Evolutionary conservation across 2,329 filamentous ascomycete genomes (phyloP), one percentile per base, ranked within the genome.

Genomic region (Verticillium nonalfalfae): DNA sequence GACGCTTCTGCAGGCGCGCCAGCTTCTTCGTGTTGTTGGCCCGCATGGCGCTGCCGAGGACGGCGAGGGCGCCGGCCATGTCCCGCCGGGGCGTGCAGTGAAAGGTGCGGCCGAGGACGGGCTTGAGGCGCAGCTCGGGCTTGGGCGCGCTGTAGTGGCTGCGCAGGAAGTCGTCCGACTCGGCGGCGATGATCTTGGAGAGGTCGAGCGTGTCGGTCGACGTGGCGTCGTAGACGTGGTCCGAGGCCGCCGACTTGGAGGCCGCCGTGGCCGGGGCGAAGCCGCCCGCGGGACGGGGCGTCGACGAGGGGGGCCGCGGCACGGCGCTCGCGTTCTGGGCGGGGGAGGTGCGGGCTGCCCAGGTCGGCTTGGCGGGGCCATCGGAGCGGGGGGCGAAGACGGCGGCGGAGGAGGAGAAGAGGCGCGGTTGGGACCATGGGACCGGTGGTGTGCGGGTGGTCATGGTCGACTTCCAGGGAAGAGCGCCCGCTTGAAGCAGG

Each of bases 1-100:
- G 89, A 69, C 86, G 91, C 65, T 80, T 79, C 75, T 95, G 91
- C 65, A 68, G 72, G 21, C 74, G 72, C 59, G 79, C 79, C 68
- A 91, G 86, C 2, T 57, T 62, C 39, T 59, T 34, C 26, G 33
- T 33, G 54, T 75, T 79, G 70, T 94, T 93, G 68, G 72, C 68
- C 5, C 67, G 64, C 36, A 77, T 70, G 58, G 79, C 68, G 45
- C 68, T 67, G 50, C 76, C 70, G 4, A 85, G 72, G 6, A 78
- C 61, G 38, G 70, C 68, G 45, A 87, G 73, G 0, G 81, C 79
- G 7, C 74, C 67, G n/a, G 75, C 74, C 4, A 79, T 71, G 36
- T 82, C 82, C 0, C 81, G 72, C 59, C 73, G 77, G 59, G 72
- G 72, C 11, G 68, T 69, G 56, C 84, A 71, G 57, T 77, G 66